Base-by-base conservation (phyloP, 2,329 filamentous ascomycete species). In the Pseudogymnoascus sp. region DNA sequence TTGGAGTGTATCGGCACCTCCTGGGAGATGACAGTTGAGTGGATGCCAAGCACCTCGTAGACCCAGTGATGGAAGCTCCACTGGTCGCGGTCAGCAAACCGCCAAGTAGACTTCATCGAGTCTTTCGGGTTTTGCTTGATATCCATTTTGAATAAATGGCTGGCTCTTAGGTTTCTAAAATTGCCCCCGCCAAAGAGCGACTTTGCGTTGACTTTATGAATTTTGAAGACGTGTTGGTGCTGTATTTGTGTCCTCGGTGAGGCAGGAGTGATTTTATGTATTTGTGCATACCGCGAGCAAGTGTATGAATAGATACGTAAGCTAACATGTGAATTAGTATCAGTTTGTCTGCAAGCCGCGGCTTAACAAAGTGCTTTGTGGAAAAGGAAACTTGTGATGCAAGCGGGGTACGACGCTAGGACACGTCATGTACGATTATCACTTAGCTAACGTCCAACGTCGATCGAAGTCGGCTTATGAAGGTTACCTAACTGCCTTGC, bases 1-100 rank as follows among this genome's bases (percentile, higher is more conserved):
- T 74, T 75, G 5, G 65, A 43, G 62, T 72, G 68, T 2, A 72
- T 67, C 0, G 73, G 73, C 8, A 71, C 64, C 25, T 68, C 63
- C 39, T 63, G 14, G 61, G 67, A 47, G 34, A 63, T 35, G 28
- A 47, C 34, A 20, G 18, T 39, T 14, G 61, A 58, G 28, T 62
- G 58, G 8, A 63, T 30, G 16, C 28, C 30, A n/a, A 62, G 58
- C 6, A 63, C 58, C 63, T 64, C 62, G 22, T 47, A 58, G 18
- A 62, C 4, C 61, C 47, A 58, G 43, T 63, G 61, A 11, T 34
- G 18, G 18, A 58, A 4, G 28, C 37, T 57, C 62, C 62, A 63
- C 32, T 41, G 14, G 12, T 37, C 28, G 25, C 61, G 59, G 37
- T 63, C 39, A 11, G 35, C 16, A 18, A 18, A 18, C 22, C 63